A percentile compares a stretch with the other conserved stretches of the same genome.
Evolutionary conservation across 140 eudicot genomes (phyloP).

Genomic region (Oenanthe javanica): DNA sequence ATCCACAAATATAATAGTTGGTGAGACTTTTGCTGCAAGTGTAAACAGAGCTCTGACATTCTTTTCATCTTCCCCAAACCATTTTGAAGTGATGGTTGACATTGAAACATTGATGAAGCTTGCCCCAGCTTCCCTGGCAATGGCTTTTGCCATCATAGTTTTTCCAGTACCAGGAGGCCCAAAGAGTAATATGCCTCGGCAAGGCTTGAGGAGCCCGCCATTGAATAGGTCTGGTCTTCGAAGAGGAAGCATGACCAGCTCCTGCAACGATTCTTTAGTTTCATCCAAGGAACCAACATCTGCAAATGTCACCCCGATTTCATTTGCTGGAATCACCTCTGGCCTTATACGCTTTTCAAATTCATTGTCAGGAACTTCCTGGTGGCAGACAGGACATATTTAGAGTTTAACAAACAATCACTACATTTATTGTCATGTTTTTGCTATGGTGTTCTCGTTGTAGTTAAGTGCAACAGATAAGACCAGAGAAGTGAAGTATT

Average conservation of each 20-base stretch:
- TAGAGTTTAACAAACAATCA: not conserved
- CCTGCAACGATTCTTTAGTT: constrained; percentile 84
- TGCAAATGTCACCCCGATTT: constrained; percentile 72
- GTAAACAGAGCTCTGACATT: constrained; percentile 87
- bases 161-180: constrained; percentile 99
- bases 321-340: constrained; percentile 81
- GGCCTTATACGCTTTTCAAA: constrained; percentile 89
- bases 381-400: constrained; percentile 18
- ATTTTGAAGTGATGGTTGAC: constrained; percentile 97
- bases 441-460: not conserved
- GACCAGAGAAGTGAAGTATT: not conserved
- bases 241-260: constrained; percentile 92
- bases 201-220: constrained; percentile 95
- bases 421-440: not conserved
- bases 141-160: constrained; percentile 96
- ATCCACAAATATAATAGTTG: constrained; percentile 83
- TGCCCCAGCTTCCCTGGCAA: constrained; percentile 97
- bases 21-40: constrained; percentile 88
- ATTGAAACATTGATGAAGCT: constrained; percentile 93
- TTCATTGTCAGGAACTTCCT: constrained; percentile 92
- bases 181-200: constrained; percentile 80
- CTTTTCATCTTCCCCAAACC: constrained; percentile 99
- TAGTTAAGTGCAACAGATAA: not conserved
- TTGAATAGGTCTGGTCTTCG: constrained; percentile 88
- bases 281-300: constrained; percentile 93